phyloP scores from a whole-genome alignment of 768 basidiomycete species.

The Exsudoporus frostii region DNA sequence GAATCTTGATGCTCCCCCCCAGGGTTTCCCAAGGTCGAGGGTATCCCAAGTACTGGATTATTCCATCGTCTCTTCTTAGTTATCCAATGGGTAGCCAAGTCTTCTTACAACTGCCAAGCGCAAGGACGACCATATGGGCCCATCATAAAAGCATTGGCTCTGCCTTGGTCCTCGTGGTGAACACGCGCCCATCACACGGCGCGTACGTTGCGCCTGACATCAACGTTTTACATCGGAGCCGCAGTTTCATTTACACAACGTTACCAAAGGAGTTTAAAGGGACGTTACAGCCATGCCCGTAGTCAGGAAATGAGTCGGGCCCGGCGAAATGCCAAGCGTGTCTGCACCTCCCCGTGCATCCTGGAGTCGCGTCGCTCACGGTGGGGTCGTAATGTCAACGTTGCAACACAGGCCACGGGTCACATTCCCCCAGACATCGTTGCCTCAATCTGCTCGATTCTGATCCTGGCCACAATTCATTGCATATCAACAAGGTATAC shows the following conservation, averaged over 20 bases:
- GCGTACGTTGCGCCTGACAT: conserved; percentile 10
- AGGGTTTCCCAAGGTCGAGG: not conserved
- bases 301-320: conserved; percentile 17
- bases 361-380: conserved; percentile 2
- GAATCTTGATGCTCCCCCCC: not conserved
- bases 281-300: not conserved
- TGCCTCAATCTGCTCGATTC: not conserved
- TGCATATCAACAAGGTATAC: not conserved
- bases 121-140: not conserved
- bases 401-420: not conserved
- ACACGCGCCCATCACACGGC: conserved; percentile 12
- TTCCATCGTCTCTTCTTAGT: not conserved
- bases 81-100: not conserved
- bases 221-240: conserved; percentile 19
- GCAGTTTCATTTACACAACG: conserved; percentile 10
- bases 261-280: conserved; percentile 1
- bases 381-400: not conserved
- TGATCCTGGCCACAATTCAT: not conserved
- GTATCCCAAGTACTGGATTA: not conserved
- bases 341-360: conserved; percentile 3
- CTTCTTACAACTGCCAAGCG: not conserved
- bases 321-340: conserved; percentile 9
- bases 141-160: not conserved
- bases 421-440: not conserved
- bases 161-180: conserved; percentile 16